Evolutionary conservation across 345 rosid species (phyloP).

Genomic region (Turritis glabra): DNA sequence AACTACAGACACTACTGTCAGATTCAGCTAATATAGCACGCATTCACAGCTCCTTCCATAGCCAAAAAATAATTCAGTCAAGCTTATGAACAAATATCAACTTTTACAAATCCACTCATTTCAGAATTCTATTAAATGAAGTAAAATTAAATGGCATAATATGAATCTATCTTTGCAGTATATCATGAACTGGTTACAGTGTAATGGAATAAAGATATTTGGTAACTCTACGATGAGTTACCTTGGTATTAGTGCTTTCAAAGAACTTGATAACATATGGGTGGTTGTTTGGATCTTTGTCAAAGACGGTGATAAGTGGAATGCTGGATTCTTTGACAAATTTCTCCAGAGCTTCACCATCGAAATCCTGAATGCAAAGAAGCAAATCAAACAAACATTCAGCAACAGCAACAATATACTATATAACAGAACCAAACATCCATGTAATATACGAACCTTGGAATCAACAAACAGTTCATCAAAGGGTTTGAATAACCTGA

Average conservation of each 20-base stretch:
- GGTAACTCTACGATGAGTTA: conserved; percentile 23
- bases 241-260: conserved; percentile 73
- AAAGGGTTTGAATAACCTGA: conserved; percentile 93
- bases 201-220: neutral
- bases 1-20: neutral
- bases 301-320: conserved; percentile 71
- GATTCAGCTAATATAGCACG: conserved; percentile 3
- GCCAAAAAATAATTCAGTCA: neutral
- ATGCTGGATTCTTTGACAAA: conserved; percentile 77
- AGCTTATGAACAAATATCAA: neutral
- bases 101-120: neutral
- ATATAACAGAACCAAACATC: neutral
- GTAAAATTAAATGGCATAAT: neutral
- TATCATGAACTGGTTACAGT: conserved; percentile 4
- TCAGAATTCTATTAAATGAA: neutral
- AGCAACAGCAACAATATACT: neutral
- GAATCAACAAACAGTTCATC: conserved; percentile 81
- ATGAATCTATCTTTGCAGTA: neutral
- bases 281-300: conserved; percentile 76
- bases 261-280: conserved; percentile 84
- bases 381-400: conserved; percentile 13
- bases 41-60: neutral
- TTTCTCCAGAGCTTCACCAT: conserved; percentile 71
- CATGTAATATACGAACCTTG: conserved; percentile 52
- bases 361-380: conserved; percentile 63